phyloP scores from a whole-genome alignment of 2,329 filamentous ascomycete species.

The Fusarium humuli region DNA sequence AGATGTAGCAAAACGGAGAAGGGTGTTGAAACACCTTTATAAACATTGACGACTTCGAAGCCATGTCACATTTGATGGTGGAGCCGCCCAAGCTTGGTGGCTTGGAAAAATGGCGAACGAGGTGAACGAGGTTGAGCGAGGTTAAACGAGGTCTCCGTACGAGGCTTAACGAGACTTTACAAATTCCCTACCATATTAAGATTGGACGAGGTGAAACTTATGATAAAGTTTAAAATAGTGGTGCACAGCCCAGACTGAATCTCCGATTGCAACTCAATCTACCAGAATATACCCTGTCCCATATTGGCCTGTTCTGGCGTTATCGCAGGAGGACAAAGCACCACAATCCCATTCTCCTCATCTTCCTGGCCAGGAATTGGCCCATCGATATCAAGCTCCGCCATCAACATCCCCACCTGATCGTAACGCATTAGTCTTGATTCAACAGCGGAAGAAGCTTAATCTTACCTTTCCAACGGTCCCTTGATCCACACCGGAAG shows the following conservation, averaged over 20 bases:
- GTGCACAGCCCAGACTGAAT: background rate
- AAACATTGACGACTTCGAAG: fast-evolving
- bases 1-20: fast-evolving
- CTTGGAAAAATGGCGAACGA: background rate
- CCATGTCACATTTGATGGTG: background rate
- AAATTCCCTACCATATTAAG: background rate
- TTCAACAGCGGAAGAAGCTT: too few species aligned
- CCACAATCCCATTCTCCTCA: slow-evolving; percentile 27
- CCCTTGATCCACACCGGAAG: slow-evolving; percentile 18
- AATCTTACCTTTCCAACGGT: slow-evolving; percentile 24
- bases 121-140: background rate
- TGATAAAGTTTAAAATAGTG: fast-evolving
- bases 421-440: background rate
- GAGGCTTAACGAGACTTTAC: background rate
- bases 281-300: slow-evolving; percentile 1
- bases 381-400: slow-evolving; percentile 6
- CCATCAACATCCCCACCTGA: slow-evolving; percentile 20
- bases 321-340: slow-evolving; percentile 14
- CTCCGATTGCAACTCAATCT: background rate
- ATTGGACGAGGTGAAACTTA: background rate
- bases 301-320: background rate
- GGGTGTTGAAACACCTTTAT: background rate
- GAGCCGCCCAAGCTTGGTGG: background rate
- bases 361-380: slow-evolving; percentile 31
- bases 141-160: background rate